Percentiles rank a stretch among this genome's conserved stretches.
Evolutionary conservation across 805 yeast genomes (phyloP).

Genomic region (Hyphopichia homilentoma): DNA sequence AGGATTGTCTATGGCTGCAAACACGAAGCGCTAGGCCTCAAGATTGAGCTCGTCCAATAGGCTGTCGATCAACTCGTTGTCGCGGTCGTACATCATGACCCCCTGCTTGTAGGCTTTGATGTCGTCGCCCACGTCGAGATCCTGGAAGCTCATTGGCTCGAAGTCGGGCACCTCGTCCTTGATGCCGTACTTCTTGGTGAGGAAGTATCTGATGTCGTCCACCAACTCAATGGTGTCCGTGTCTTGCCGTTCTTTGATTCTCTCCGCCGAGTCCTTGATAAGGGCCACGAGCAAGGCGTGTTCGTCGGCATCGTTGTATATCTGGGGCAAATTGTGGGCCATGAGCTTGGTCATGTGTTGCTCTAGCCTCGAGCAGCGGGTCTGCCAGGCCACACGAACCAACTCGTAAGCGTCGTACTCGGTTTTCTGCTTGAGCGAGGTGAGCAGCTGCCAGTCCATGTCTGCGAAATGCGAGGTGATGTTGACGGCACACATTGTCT

Average conservation of each 20-base stretch:
- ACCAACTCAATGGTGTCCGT: slow-evolving; percentile 77
- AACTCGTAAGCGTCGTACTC: slow-evolving; percentile 51
- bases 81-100: slow-evolving; percentile 17
- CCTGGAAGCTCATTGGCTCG: slow-evolving; percentile 15
- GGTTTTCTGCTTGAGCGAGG: slow-evolving; percentile 12
- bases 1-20: too few relatives aligned
- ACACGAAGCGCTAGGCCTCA: too few relatives aligned
- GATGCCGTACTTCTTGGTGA: slow-evolving; percentile 38
- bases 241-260: slow-evolving; percentile 61
- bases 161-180: slow-evolving; percentile 22
- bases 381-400: slow-evolving; percentile 63
- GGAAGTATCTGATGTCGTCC: slow-evolving; percentile 70
- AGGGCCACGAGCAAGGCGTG: slow-evolving; percentile 10
- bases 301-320: background rate
- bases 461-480: slow-evolving; percentile 29
- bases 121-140: slow-evolving; percentile 13
- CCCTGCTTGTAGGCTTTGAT: slow-evolving; percentile 15
- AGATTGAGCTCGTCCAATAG: slow-evolving; percentile 24
- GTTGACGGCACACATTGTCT: slow-evolving; percentile 56
- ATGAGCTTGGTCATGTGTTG: slow-evolving; percentile 56
- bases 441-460: slow-evolving; percentile 16
- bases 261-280: slow-evolving; percentile 44
- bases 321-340: slow-evolving; percentile 43
- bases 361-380: slow-evolving; percentile 62
- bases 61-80: slow-evolving; percentile 25